Evolutionary conservation across 2,329 filamentous ascomycete genomes (phyloP).

Genomic region (Aspergillus oerlinghausenensis): DNA sequence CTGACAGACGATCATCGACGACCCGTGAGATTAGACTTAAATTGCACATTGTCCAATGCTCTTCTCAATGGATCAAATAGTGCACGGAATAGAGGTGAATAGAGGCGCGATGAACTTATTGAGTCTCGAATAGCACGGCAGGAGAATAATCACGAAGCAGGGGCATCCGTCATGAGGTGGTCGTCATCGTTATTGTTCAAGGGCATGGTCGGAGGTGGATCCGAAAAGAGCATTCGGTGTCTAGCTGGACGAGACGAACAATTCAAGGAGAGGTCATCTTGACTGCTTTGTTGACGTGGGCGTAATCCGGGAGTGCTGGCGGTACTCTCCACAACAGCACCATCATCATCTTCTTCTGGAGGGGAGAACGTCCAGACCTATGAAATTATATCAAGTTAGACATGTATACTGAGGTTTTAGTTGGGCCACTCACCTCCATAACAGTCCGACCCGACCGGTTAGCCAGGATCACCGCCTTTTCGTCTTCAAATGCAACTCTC

Average conservation of each 20-base stretch:
- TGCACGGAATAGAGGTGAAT: neutral
- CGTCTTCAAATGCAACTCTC: constrained; percentile 96
- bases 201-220: constrained; percentile 26
- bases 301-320: constrained; percentile 30
- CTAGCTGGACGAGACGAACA: constrained; percentile 4
- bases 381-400: constrained; percentile 23
- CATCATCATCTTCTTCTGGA: constrained; percentile 27
- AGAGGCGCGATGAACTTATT: constrained; percentile 12
- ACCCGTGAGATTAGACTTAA: neutral
- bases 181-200: constrained; percentile 24
- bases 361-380: constrained; percentile 95
- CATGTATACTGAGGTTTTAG: neutral
- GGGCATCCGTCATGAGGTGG: constrained; percentile 32
- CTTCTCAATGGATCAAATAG: neutral
- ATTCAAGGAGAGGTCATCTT: constrained; percentile 6
- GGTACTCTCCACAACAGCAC: constrained; percentile 26
- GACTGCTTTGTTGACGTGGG: constrained; percentile 15
- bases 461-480: constrained; percentile 95
- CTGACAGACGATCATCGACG: too few species aligned
- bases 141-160: constrained; percentile 11
- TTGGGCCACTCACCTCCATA: constrained; percentile 72
- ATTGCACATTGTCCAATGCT: neutral
- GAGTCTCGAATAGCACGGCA: constrained; percentile 1
- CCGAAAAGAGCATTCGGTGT: constrained; percentile 25
- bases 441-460: constrained; percentile 79